A percentile compares a stretch with the other conserved stretches of the same genome.
Conservation (phyloP, 2,329 filamentous ascomycete species). For the Lecanicillium sp. region DNA sequence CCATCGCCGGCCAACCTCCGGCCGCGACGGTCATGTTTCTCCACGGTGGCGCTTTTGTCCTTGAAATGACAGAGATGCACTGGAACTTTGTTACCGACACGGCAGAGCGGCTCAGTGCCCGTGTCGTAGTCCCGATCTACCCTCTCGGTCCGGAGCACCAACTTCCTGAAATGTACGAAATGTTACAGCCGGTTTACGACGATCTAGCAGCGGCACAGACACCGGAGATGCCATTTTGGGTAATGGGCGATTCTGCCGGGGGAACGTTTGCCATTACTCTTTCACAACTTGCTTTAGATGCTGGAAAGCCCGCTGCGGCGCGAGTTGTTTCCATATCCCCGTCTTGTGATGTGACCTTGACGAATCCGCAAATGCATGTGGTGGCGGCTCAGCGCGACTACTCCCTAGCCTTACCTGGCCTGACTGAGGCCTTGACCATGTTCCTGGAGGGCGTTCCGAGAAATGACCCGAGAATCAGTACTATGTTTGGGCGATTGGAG, state of each 20-base stretch:
- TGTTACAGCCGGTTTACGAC: conserved; percentile 22
- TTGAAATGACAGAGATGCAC: conserved; percentile 19
- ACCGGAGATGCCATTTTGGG: conserved; percentile 17
- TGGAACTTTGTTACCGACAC: conserved; percentile 19
- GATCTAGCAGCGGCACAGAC: conserved; percentile 20
- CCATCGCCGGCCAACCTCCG: conserved; percentile 15
- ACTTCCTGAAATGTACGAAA: conserved; percentile 22
- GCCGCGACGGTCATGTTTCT: conserved; percentile 21
- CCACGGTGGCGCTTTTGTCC: conserved; percentile 23
- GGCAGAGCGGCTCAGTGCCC: conserved; percentile 20
- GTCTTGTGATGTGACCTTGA: conserved; percentile 19
- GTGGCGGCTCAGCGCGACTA: conserved; percentile 16
- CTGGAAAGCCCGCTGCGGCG: conserved; percentile 16
- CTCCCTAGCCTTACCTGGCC: conserved; percentile 19
- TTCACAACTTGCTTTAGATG: conserved; percentile 19
- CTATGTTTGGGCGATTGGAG: conserved; percentile 19
- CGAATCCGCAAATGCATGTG: conserved; percentile 18
- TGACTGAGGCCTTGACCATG: conserved; percentile 16
- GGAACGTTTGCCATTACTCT: conserved; percentile 21
- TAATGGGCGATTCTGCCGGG: conserved; percentile 23
- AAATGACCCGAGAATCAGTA: conserved; percentile 19
- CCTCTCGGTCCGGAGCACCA: conserved; percentile 22
- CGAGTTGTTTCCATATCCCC: conserved; percentile 22
- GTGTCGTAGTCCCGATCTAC: conserved; percentile 23
- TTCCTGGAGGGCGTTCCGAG: conserved; percentile 18